Evolutionary conservation across 768 basidiomycete species (phyloP).

Genomic region (Xerocomellus dryophilus): DNA sequence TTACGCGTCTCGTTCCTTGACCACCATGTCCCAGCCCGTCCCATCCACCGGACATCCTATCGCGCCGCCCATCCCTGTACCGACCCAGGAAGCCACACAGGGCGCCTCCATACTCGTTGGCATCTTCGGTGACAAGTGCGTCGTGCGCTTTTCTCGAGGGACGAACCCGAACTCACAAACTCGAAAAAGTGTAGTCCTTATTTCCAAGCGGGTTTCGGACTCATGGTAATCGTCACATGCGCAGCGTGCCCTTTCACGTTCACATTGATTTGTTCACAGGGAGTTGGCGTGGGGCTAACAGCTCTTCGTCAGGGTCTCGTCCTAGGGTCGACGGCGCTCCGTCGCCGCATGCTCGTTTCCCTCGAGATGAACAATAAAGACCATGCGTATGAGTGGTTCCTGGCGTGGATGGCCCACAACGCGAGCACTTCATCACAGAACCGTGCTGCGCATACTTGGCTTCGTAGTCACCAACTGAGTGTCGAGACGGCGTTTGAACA

Average conservation of each 20-base stretch:
- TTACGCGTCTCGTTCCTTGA: not conserved
- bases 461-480: slow-evolving; percentile 87
- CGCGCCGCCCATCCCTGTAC: not conserved
- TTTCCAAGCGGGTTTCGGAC: slow-evolving; percentile 96
- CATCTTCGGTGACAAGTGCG: slow-evolving; percentile 67
- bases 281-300: slow-evolving; percentile 84
- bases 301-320: slow-evolving; percentile 67
- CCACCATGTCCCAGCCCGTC: slow-evolving; percentile 9
- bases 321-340: slow-evolving; percentile 70
- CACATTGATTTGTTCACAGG: slow-evolving; percentile 45
- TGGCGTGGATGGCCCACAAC: slow-evolving; percentile 90
- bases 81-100: slow-evolving; percentile 8
- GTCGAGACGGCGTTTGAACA: slow-evolving; percentile 92
- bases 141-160: slow-evolving; percentile 12
- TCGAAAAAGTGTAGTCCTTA: slow-evolving; percentile 71
- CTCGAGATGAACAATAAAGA: slow-evolving; percentile 97
- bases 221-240: slow-evolving; percentile 64
- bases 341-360: slow-evolving; percentile 87
- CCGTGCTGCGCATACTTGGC: slow-evolving; percentile 38
- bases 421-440: slow-evolving; percentile 35
- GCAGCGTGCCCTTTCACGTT: not conserved
- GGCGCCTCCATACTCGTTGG: slow-evolving; percentile 34
- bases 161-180: slow-evolving; percentile 14
- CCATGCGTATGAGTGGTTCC: slow-evolving; percentile 93
- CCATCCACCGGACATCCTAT: not conserved